Percentiles rank a stretch among this genome's conserved stretches.
These are phyloP conservation scores for Dinochytrium kinnereticum DNA, from an alignment of 371 early-diverging fungal species.

Conservation along the genomic window DNA sequence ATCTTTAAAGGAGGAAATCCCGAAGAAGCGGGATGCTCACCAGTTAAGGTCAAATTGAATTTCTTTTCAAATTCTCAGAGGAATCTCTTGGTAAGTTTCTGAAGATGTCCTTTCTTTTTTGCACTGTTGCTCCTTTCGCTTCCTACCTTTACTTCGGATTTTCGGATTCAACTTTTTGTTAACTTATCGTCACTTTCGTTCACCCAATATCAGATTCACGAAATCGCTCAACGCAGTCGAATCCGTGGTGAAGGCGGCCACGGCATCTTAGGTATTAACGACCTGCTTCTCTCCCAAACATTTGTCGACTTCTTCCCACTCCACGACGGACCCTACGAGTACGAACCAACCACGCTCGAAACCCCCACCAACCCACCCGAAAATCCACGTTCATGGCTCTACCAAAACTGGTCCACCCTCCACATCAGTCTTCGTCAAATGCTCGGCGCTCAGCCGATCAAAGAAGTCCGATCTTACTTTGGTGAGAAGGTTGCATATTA, in stretches of 20 bases:
- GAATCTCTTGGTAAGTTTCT: background rate
- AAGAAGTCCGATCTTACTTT: conserved; percentile 55
- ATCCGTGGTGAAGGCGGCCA: background rate
- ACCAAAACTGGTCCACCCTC: conserved; percentile 29
- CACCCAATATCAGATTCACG: conserved; percentile 23
- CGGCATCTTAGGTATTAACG: conserved; percentile 30
- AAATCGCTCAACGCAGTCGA: conserved; percentile 29
- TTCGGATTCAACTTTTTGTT: background rate
- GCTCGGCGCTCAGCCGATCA: conserved; percentile 40
- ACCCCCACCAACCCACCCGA: too few relatives aligned
- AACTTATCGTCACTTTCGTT: background rate
- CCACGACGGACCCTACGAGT: conserved; percentile 45
- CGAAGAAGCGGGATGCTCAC: background rate
- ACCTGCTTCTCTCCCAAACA: conserved; percentile 31
- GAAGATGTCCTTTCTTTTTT: too few relatives aligned
- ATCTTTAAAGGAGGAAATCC: background rate
- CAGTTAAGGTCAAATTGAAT: background rate
- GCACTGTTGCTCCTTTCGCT: background rate
- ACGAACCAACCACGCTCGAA: background rate
- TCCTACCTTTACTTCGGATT: background rate
- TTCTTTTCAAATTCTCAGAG: background rate
- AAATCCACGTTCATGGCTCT: conserved; percentile 37
- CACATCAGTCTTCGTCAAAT: background rate
- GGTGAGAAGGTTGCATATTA: conserved; percentile 69
- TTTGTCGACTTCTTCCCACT: conserved; percentile 43